Percentiles rank a stretch among this genome's conserved stretches.
phyloP scores from a whole-genome alignment of 192 early-diverging fungal genomes.

The Gigaspora rosea region DNA sequence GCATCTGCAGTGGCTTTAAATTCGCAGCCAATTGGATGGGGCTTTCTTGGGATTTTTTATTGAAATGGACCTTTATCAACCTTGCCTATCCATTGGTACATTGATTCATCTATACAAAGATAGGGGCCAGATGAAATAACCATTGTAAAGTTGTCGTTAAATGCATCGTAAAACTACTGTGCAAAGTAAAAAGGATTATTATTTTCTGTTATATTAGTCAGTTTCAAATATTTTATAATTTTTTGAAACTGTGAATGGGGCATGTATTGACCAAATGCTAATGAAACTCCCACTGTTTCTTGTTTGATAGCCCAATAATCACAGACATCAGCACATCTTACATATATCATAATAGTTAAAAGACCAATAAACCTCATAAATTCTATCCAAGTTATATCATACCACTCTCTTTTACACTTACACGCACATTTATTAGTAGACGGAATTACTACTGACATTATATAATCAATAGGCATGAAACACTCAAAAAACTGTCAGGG shows the following conservation, averaged over 20 bases:
- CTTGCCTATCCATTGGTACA: background rate
- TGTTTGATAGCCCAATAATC: background rate
- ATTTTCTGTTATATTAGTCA: background rate
- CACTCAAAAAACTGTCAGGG: no score
- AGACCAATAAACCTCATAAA: background rate
- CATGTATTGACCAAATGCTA: constrained; percentile 1
- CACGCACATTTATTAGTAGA: background rate
- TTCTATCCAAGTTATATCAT: constrained; percentile 1
- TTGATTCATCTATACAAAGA: no score
- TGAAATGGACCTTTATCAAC: background rate
- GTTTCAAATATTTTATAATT: constrained; percentile 3
- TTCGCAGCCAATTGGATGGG: background rate
- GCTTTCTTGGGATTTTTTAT: background rate
- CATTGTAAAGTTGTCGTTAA: background rate
- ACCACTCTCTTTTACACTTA: background rate
- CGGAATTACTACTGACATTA: background rate
- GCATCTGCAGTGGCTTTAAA: no score
- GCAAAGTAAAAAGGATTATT: constrained; percentile 6
- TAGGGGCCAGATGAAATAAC: background rate
- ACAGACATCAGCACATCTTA: background rate
- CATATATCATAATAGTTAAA: constrained; percentile 7
- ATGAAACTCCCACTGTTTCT: background rate
- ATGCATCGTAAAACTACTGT: background rate
- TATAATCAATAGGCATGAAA: background rate
- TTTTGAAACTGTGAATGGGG: background rate